Base-by-base conservation (phyloP, 495 filamentous ascomycete genomes). In the Trichoderma orchidacearum region DNA sequence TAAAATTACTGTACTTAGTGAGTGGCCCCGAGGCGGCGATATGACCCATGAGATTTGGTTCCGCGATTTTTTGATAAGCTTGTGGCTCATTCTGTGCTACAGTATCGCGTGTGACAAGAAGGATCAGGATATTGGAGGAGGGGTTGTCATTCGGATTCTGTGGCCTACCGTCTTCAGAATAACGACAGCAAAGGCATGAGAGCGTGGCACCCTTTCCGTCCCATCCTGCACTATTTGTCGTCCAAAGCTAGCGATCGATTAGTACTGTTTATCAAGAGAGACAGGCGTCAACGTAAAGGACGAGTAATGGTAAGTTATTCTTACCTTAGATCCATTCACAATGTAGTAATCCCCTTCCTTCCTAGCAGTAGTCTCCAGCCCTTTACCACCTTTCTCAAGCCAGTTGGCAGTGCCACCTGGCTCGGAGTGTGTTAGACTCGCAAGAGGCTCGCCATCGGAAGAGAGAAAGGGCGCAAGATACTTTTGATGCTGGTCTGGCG, bases 201-300 rank as follows among this genome's bases (percentile, higher is more conserved):
- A 82, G 64, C 23, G 77, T 75, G n/a, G 74, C 72, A 8, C 78
- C 78, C 55, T 66, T 61, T 54, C 68, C 67, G 55, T 80, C 77
- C 76, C 77, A 80, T 23, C 77, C 78, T 3, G 69, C 70, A 55
- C 66, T 69, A 58, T 80, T 80, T n/a, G 76, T 77, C 30, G 77
- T 76, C 75, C 77, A 80, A 27, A 72, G 64, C 73, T 75, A n/a
- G n/a, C 36, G 8, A 8, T 3, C 5, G n/a, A 25, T 52, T 8
- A 25, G n/a, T n/a, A 3, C 3, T 21, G 2, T 3, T 41, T 21
- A 41, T 15, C 36, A 6, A 36, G n/a, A n/a, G n/a, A 21, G 36
- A 17, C n/a, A 41, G 8, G 2, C 6, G 0, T 23, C 9, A 4
- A 17, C n/a, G n/a, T n/a, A n/a, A n/a, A n/a, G n/a, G n/a, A 15